phyloP scores from a whole-genome alignment of 805 yeast species.

The Peterozyma toletana region DNA sequence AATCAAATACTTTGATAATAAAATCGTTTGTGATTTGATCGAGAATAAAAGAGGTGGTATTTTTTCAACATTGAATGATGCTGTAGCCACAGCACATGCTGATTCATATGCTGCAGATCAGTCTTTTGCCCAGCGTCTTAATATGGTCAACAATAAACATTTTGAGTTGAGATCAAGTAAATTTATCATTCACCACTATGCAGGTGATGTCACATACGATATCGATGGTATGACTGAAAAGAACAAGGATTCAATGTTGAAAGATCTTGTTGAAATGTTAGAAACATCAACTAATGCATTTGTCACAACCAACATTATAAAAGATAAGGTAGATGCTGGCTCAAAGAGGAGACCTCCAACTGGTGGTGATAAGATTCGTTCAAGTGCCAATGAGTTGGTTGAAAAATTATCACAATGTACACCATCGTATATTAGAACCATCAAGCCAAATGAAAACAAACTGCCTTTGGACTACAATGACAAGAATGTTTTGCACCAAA shows the following conservation, averaged over 20 bases:
- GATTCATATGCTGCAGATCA: conserved; percentile 96
- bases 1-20: conserved; percentile 90
- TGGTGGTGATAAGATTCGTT: conserved; percentile 90
- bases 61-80: conserved; percentile 93
- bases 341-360: conserved; percentile 84
- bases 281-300: conserved; percentile 66
- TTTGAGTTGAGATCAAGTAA: conserved; percentile 84
- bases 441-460: conserved; percentile 92
- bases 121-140: conserved; percentile 86
- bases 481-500: conserved; percentile 88
- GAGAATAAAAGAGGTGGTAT: conserved; percentile 93
- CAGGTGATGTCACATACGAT: conserved; percentile 96
- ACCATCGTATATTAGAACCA: conserved; percentile 95
- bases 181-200: conserved; percentile 91
- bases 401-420: conserved; percentile 85
- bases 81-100: conserved; percentile 97
- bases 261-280: conserved; percentile 77
- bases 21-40: conserved; percentile 93
- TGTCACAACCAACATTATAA: conserved; percentile 51
- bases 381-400: conserved; percentile 84
- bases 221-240: conserved; percentile 89
- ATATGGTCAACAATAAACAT: conserved; percentile 80
- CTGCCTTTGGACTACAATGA: conserved; percentile 86
- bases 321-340: conserved; percentile 49
- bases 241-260: conserved; percentile 89